Evolutionary conservation across 2,329 filamentous ascomycete species (phyloP).

Genomic region (Colletotrichum scovillei): DNA sequence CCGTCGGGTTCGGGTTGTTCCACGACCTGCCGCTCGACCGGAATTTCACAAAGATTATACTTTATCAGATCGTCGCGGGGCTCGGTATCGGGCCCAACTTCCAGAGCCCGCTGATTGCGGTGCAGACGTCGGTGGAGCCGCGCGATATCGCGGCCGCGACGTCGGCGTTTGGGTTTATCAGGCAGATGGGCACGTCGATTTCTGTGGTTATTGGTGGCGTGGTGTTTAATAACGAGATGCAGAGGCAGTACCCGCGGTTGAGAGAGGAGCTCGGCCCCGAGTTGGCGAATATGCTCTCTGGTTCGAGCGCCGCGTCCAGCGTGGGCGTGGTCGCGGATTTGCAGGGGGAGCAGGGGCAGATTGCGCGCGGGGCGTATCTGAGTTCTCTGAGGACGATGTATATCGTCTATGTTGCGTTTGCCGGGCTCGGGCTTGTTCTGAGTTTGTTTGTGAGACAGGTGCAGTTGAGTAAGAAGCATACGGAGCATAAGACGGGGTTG

Average conservation of each 20-base stretch:
- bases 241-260: conserved; percentile 54
- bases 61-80: conserved; percentile 70
- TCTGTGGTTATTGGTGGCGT: conserved; percentile 67
- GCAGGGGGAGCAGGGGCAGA: conserved; percentile 53
- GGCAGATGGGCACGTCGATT: conserved; percentile 67
- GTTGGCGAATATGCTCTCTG: conserved; percentile 64
- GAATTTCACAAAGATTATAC: conserved; percentile 58
- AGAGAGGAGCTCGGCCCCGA: conserved; percentile 60
- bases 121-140: conserved; percentile 71
- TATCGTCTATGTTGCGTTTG: conserved; percentile 65
- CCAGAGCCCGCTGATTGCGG: conserved; percentile 70
- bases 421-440: conserved; percentile 58
- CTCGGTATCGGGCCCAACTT: conserved; percentile 72
- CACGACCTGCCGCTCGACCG: conserved; percentile 65
- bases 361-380: conserved; percentile 61
- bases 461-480: conserved; percentile 65
- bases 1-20: conserved; percentile 68
- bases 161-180: conserved; percentile 69
- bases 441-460: conserved; percentile 61
- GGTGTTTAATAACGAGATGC: conserved; percentile 52
- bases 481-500: conserved; percentile 69
- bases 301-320: conserved; percentile 71
- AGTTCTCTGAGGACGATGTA: conserved; percentile 66
- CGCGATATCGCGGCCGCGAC: conserved; percentile 73
- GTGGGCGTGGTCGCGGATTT: conserved; percentile 67